Base-by-base conservation (phyloP, 2,329 filamentous ascomycete genomes). In the Paraconiothyrium brasiliense region DNA sequence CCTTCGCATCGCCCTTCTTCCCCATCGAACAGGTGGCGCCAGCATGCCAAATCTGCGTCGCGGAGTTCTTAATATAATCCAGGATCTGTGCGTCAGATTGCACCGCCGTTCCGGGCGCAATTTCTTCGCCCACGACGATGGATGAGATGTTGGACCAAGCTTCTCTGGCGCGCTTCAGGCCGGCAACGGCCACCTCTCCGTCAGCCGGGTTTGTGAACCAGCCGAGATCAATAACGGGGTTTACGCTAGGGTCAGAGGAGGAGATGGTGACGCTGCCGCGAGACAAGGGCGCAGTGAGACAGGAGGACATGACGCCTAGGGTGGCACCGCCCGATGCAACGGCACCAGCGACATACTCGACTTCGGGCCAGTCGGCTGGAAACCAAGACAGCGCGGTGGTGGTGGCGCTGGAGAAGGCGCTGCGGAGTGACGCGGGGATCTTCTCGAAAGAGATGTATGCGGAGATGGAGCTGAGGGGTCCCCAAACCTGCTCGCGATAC, bases 141-240 rank as follows among this genome's bases (percentile, higher is more conserved):
- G 60, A 0, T 48, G 32, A n/a, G 57, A 32, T 30, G 13, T 52
- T 48, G 24, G 22, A 27, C 70, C 0, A 76, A 3, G 71, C 57
- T 34, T 76, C 54, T 4, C 78, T 71, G 6, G 58, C 54, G 6
- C 82, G 62, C 56, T 72, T 75, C 62, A 71, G 73, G 1, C 67
- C 67, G 0, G 72, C 71, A 1, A 81, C 50, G 0, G 71, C 74
- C 0, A 81, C 39, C 9, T 74, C 69, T 20, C 69, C 58, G 54
- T 81, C 79, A 0, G 65, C 62, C 0, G 66, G 63, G 24, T 76
- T 55, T 4, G 73, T 75, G 2, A 81, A 66, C 76, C 76, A 80
- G 34, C 69, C 69, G 0, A 77, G 76, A 48, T 79, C 66, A 46
- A 81, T 70, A 71, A 37, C 0, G 79, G 79, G 46, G 0, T 61